A percentile compares a stretch with the other conserved stretches of the same genome.
phyloP scores from a whole-genome alignment of 169 alveolate genomes.

The Babesia sp. region DNA sequence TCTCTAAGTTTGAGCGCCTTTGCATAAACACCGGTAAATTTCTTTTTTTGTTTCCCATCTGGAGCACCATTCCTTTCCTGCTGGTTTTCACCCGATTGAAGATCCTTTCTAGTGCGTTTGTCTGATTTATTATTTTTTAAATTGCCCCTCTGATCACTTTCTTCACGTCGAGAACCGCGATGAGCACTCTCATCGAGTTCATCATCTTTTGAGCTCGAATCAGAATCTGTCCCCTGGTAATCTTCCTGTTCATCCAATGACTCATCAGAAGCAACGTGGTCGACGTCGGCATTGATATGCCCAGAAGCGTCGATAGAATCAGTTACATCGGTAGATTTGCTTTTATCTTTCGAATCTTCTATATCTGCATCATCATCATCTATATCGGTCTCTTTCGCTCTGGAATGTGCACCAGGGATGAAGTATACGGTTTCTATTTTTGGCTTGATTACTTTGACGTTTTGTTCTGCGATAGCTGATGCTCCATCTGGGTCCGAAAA shows the following conservation, averaged over 20 bases:
- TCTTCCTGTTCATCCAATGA: neutral
- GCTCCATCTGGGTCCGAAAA: neutral
- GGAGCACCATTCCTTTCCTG: neutral
- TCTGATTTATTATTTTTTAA: too few species aligned
- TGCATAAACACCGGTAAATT: constrained; percentile 37
- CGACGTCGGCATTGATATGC: neutral
- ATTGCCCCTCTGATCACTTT: too few species aligned
- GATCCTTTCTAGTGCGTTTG: too few species aligned
- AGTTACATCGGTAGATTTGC: neutral
- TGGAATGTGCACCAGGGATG: neutral
- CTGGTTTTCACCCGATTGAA: too few species aligned
- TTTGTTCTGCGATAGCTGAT: constrained; percentile 2
- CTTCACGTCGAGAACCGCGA: too few species aligned
- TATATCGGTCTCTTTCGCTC: neutral
- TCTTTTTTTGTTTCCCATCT: neutral
- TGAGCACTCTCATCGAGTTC: too few species aligned
- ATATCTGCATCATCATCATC: constrained; percentile 1
- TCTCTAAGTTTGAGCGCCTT: constrained; percentile 42
- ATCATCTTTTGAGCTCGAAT: neutral
- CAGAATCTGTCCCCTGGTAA: neutral
- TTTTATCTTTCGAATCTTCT: neutral
- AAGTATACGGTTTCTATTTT: constrained; percentile 29
- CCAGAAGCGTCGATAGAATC: neutral
- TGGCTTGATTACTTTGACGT: constrained; percentile 35
- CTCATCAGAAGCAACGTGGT: neutral